phyloP scores from a whole-genome alignment of 2,329 filamentous ascomycete genomes.

The Cephalotrichum gorgonifer region DNA sequence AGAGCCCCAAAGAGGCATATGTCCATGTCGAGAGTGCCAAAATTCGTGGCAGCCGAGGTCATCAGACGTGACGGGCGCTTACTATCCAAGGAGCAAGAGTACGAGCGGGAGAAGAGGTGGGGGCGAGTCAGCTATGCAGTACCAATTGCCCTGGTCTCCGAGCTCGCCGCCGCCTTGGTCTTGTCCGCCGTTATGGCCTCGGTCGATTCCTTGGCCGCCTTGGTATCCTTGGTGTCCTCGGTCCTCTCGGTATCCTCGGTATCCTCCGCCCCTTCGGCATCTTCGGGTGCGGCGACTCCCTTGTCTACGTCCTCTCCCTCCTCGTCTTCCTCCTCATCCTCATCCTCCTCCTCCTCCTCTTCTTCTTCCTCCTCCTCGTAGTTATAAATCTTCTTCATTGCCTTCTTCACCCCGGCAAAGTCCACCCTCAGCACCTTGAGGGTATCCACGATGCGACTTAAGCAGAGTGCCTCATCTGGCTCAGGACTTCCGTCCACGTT shows the following conservation, averaged over 20 bases:
- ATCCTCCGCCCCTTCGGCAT: slow-evolving; percentile 1
- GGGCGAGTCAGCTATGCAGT: not conserved
- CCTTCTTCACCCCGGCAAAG: slow-evolving; percentile 61
- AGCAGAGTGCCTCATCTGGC: slow-evolving; percentile 54
- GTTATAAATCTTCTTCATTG: slow-evolving; percentile 57
- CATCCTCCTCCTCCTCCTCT: slow-evolving; percentile 5
- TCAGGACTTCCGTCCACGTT: slow-evolving; percentile 65
- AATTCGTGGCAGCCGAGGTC: not conserved
- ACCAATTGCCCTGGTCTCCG: not conserved
- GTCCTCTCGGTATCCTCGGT: slow-evolving; percentile 1
- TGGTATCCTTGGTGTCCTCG: slow-evolving; percentile 1
- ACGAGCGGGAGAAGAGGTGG: not conserved
- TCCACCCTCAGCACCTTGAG: slow-evolving; percentile 65
- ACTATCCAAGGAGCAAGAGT: not conserved
- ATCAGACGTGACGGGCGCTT: not conserved
- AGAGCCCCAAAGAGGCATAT: no score
- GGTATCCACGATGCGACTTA: slow-evolving; percentile 60
- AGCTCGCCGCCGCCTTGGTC: not conserved
- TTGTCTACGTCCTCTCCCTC: slow-evolving; percentile 3
- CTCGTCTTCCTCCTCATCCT: slow-evolving; percentile 4
- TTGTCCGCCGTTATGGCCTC: not conserved
- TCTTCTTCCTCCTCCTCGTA: slow-evolving; percentile 4
- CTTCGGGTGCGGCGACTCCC: no score
- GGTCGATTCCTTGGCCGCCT: not conserved
- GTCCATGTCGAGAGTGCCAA: not conserved